phyloP scores from a whole-genome alignment of 306 rosid genomes.

The Castanopsis chinensis region DNA sequence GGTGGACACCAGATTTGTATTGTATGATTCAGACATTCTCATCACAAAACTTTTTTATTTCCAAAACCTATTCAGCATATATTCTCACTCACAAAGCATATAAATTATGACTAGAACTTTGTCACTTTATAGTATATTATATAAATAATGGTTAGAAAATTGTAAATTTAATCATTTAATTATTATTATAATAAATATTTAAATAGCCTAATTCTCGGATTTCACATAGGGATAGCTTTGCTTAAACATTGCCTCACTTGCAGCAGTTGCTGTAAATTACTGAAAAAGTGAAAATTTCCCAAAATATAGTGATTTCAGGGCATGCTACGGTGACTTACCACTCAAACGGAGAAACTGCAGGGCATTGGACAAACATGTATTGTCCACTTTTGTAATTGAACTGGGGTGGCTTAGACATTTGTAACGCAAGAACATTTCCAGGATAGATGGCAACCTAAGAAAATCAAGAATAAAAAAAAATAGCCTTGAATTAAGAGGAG shows the following conservation, averaged over 20 bases:
- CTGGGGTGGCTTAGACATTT: conserved; percentile 96
- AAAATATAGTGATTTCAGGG: background rate
- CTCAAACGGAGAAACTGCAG: conserved; percentile 97
- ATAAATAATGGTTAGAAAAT: too few species aligned
- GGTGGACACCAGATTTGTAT: background rate
- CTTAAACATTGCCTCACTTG: background rate
- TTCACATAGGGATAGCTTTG: background rate
- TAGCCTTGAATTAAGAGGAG: background rate
- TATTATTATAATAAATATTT: too few species aligned
- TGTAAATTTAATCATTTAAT: too few species aligned
- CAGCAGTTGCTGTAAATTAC: background rate
- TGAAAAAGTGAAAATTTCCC: background rate
- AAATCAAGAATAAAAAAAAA: background rate
- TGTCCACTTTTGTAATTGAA: conserved; percentile 94
- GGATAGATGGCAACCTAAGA: conserved; percentile 94
- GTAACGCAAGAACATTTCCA: conserved; percentile 91
- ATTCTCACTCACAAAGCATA: background rate
- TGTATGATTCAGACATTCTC: background rate
- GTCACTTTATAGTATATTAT: background rate
- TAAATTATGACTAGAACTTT: background rate
- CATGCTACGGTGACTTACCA: conserved; percentile 52
- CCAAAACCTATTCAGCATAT: background rate
- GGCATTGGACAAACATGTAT: conserved; percentile 99
- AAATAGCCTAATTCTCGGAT: background rate
- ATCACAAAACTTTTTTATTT: background rate